Conservation (phyloP, 129 eudicot species). For the Escallonia herrerae region DNA sequence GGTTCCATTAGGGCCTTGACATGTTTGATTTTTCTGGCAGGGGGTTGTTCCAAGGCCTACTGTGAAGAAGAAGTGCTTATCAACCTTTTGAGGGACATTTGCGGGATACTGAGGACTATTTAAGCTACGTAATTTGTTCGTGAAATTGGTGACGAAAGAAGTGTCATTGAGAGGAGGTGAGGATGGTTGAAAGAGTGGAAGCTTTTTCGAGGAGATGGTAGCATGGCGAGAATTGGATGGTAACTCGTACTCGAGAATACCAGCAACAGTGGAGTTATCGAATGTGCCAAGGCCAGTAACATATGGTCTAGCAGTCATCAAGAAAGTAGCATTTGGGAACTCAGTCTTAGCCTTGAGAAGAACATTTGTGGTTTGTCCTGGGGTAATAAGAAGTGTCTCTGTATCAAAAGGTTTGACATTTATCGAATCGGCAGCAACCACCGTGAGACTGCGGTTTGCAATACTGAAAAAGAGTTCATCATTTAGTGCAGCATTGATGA, state of each 20-base stretch:
- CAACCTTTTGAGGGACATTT: constrained; percentile 40
- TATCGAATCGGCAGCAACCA: constrained; percentile 38
- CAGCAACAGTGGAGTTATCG: constrained; percentile 50
- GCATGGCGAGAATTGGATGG: constrained; percentile 1
- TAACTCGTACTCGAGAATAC: constrained; percentile 29
- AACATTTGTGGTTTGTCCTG: constrained; percentile 62
- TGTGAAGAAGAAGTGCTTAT: constrained; percentile 46
- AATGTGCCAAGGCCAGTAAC: constrained; percentile 39
- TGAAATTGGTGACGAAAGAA: constrained; percentile 32
- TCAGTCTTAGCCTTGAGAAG: constrained; percentile 41
- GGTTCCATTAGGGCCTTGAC: constrained; percentile 57
- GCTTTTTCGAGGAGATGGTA: constrained; percentile 9
- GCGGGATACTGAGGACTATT: constrained; percentile 46
- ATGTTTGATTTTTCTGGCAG: constrained; percentile 37
- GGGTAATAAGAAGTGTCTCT: constrained; percentile 31
- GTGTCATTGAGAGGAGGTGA: constrained; percentile 42
- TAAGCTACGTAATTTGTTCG: constrained; percentile 33
- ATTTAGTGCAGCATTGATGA: constrained; percentile 37
- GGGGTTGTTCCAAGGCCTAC: constrained; percentile 51
- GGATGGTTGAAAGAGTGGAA: constrained; percentile 28
- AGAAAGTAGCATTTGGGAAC: constrained; percentile 38
- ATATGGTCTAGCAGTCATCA: constrained; percentile 45
- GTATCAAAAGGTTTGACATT: constrained; percentile 48
- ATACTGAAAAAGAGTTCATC: constrained; percentile 54
- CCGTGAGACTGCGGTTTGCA: constrained; percentile 41